Percentiles rank a stretch among this genome's conserved stretches.
Conservation (phyloP, 2,329 filamentous ascomycete genomes). For the Cucurbitaria berberidis region DNA sequence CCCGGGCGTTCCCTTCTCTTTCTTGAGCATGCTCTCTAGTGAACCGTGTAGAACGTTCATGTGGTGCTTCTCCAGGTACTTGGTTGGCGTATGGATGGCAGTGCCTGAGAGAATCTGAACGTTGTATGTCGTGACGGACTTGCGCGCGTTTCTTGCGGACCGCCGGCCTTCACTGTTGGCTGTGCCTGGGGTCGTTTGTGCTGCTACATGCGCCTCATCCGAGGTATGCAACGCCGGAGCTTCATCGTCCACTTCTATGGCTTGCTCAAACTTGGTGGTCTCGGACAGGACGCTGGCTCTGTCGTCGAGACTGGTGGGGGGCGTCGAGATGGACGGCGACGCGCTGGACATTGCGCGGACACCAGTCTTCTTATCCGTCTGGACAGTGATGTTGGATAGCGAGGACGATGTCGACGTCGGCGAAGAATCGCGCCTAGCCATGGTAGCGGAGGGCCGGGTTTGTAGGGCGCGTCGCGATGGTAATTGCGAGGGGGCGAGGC, state of each 20-base stretch:
- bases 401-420: conserved; percentile 52
- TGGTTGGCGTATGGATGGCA: conserved; percentile 62
- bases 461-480: conserved; percentile 27
- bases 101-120: conserved; percentile 68
- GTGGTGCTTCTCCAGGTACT: conserved; percentile 48
- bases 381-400: conserved; percentile 51
- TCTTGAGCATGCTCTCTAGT: conserved; percentile 22
- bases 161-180: conserved; percentile 35
- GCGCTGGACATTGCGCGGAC: conserved; percentile 56
- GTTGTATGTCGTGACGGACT: conserved; percentile 69
- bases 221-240: conserved; percentile 16
- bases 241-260: conserved; percentile 31
- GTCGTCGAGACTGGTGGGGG: conserved; percentile 70
- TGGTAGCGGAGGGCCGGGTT: conserved; percentile 26
- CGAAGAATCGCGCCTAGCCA: conserved; percentile 41
- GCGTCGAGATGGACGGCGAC: conserved; percentile 65
- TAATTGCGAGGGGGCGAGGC: conserved; percentile 33
- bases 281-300: conserved; percentile 61
- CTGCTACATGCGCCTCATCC: conserved; percentile 24
- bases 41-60: conserved; percentile 44
- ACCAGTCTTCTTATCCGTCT: conserved; percentile 36
- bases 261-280: conserved; percentile 37
- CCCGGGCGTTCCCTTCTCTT: conserved; percentile 17
- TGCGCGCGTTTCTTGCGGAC: conserved; percentile 60
- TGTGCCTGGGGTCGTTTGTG: conserved; percentile 24